Evolutionary conservation across 768 basidiomycete genomes (phyloP).

Genomic region (Agrocybe praecox): DNA sequence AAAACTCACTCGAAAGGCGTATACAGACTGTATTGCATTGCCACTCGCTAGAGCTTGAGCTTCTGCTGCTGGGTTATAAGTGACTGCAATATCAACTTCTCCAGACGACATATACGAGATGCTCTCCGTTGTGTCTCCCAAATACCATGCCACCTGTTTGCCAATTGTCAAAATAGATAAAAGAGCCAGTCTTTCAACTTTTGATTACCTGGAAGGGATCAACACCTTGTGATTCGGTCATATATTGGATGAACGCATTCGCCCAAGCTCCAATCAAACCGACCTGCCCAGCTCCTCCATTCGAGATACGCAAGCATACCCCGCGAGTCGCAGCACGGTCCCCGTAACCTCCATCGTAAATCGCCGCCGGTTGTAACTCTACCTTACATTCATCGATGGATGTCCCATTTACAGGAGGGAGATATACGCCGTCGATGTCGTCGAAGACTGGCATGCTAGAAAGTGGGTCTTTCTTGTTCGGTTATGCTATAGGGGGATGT

Average conservation of each 20-base stretch:
- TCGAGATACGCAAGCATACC: constrained; percentile 47
- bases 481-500: too few species aligned
- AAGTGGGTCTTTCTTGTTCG: too few species aligned
- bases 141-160: constrained; percentile 54
- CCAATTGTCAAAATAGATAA: too few species aligned
- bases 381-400: background rate
- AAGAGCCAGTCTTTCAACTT: too few species aligned
- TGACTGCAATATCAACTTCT: constrained; percentile 50
- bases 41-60: constrained; percentile 30
- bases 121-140: constrained; percentile 58
- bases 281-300: constrained; percentile 54
- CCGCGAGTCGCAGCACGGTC: constrained; percentile 24
- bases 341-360: constrained; percentile 44
- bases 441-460: background rate
- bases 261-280: constrained; percentile 52
- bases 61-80: constrained; percentile 57
- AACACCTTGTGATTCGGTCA: constrained; percentile 27
- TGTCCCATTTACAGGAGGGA: background rate
- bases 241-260: constrained; percentile 44
- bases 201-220: constrained; percentile 33
- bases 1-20: constrained; percentile 46
- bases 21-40: constrained; percentile 33
- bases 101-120: constrained; percentile 42
- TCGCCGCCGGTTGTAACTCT: constrained; percentile 18
- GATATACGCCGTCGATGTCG: background rate